A percentile compares a stretch with the other conserved stretches of the same genome.
Evolutionary conservation across 306 rosid genomes (phyloP).

Genomic region (Acacia confusa): DNA sequence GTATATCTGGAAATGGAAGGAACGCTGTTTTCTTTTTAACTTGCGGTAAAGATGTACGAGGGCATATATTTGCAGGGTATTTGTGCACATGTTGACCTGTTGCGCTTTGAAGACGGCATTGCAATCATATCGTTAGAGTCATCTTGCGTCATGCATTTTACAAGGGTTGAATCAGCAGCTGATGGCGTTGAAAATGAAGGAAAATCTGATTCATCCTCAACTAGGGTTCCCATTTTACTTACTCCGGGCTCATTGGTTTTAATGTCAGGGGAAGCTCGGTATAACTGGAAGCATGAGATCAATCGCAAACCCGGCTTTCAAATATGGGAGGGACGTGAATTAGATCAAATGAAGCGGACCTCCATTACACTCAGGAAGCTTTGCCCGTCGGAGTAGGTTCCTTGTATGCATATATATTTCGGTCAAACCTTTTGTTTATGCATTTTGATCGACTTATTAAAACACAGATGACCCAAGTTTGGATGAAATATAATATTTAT

Average conservation of each 20-base stretch:
- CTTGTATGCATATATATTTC: background rate
- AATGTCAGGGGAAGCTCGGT: conserved; percentile 85
- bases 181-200: conserved; percentile 9
- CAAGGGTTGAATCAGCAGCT: conserved; percentile 35
- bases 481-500: background rate
- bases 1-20: background rate
- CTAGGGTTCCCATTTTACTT: conserved; percentile 59
- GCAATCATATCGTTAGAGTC: conserved; percentile 84
- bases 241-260: conserved; percentile 72
- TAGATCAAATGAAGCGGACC: conserved; percentile 58
- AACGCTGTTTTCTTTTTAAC: background rate
- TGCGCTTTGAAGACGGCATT: conserved; percentile 92
- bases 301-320: conserved; percentile 79
- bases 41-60: background rate
- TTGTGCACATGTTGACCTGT: conserved; percentile 75
- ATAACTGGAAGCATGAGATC: conserved; percentile 83
- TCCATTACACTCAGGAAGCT: conserved; percentile 90
- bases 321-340: conserved; percentile 60
- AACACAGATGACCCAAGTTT: background rate
- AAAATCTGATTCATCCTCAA: background rate
- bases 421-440: background rate
- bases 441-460: background rate
- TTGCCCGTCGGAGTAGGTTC: conserved; percentile 41
- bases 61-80: conserved; percentile 55
- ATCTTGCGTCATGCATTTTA: conserved; percentile 83